These are phyloP conservation scores for Phoma herbarum DNA, from an alignment of 2,329 filamentous ascomycete genomes.

Conservation along the genomic window DNA sequence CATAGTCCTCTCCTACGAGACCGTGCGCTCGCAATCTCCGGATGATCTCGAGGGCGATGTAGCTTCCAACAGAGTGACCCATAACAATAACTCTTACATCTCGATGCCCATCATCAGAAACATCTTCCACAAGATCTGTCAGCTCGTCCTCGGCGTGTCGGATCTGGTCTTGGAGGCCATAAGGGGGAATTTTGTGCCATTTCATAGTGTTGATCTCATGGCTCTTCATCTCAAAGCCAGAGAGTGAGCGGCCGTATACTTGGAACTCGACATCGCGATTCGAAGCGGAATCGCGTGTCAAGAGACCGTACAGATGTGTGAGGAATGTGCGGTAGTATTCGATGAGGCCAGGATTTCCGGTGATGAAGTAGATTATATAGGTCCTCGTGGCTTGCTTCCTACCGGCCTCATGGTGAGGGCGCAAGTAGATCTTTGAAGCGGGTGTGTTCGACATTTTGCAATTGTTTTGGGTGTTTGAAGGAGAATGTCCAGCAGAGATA, in stretches of 20 bases:
- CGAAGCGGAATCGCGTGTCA: constrained; percentile 53
- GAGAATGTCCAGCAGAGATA: not conserved
- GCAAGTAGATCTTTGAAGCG: constrained; percentile 38
- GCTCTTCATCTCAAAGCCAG: constrained; percentile 53
- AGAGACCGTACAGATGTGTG: constrained; percentile 61
- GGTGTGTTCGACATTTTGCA: constrained; percentile 19
- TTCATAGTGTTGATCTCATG: constrained; percentile 33
- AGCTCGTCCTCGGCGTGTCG: constrained; percentile 57
- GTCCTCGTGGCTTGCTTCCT: constrained; percentile 33
- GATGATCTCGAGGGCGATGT: constrained; percentile 56
- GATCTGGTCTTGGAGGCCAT: constrained; percentile 62
- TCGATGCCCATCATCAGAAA: constrained; percentile 28
- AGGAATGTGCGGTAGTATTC: constrained; percentile 77
- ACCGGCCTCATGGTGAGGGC: constrained; percentile 29
- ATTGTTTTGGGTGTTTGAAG: constrained; percentile 11
- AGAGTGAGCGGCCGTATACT: constrained; percentile 53
- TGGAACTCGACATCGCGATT: constrained; percentile 39
- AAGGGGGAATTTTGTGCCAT: constrained; percentile 43
- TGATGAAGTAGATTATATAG: constrained; percentile 74
- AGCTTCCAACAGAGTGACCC: constrained; percentile 59
- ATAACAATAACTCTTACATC: constrained; percentile 52
- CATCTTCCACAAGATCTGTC: constrained; percentile 48
- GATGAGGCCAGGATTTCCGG: constrained; percentile 79
- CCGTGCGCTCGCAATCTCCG: constrained; percentile 43
- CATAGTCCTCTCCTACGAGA: constrained; percentile 30